These are phyloP conservation scores for Tetrapisispora arboricola DNA, from an alignment of 805 yeast genomes.

Conservation along the genomic window DNA sequence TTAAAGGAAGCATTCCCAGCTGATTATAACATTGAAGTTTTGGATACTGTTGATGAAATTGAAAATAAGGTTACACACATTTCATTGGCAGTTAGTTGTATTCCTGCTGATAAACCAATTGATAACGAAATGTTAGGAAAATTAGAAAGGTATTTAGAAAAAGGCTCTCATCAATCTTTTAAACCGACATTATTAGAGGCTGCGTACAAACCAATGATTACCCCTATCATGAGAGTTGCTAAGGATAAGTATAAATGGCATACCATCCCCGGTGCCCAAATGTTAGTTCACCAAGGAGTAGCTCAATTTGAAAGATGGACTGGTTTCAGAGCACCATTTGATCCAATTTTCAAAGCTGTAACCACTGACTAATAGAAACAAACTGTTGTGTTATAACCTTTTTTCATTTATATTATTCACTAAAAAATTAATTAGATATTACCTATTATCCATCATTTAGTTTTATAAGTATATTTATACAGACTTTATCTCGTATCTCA, in stretches of 20 bases:
- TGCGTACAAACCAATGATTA: slow-evolving; percentile 81
- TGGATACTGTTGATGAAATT: slow-evolving; percentile 41
- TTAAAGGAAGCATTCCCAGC: slow-evolving; percentile 53
- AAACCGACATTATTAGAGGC: slow-evolving; percentile 70
- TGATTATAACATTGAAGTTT: slow-evolving; percentile 46
- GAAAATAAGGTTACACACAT: slow-evolving; percentile 33
- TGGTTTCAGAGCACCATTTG: slow-evolving; percentile 52
- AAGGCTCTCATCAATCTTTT: slow-evolving; percentile 33
- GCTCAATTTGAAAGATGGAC: slow-evolving; percentile 78
- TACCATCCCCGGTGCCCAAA: slow-evolving; percentile 83
- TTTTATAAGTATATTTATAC: no score
- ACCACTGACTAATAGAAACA: slow-evolving; percentile 13
- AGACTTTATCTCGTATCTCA: no score
- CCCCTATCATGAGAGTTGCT: slow-evolving; percentile 81
- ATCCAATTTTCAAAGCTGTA: slow-evolving; percentile 53
- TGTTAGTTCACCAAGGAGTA: slow-evolving; percentile 89
- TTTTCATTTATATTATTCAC: not conserved
- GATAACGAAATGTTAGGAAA: slow-evolving; percentile 41
- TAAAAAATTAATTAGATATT: not conserved
- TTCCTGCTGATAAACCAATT: slow-evolving; percentile 72
- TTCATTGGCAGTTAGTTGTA: slow-evolving; percentile 61
- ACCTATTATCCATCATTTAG: not conserved
- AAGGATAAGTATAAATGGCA: slow-evolving; percentile 52
- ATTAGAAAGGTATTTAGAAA: slow-evolving; percentile 38
- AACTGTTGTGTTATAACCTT: not conserved